Evolutionary conservation across 495 filamentous ascomycete genomes (phyloP), one percentile per base, ranked within the genome.

Genomic region (Xylona heveae): DNA sequence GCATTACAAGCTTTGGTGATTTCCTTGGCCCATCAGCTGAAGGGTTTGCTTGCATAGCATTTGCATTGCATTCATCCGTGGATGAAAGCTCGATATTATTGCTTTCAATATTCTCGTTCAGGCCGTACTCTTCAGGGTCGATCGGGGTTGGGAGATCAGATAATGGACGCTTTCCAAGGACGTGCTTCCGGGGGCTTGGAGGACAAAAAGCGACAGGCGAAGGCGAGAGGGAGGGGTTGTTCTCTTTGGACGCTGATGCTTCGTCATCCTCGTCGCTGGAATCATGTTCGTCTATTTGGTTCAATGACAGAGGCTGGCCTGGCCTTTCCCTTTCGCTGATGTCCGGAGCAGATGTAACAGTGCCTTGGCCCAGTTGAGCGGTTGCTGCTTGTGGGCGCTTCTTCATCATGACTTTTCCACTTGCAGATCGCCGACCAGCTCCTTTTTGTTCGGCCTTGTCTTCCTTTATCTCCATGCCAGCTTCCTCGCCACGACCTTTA

Each of bases 401-500:
- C 31, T 40, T 43, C 37, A 41, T 45, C 27, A 42, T 28, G 18
- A 43, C 17, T 12, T 17, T 31, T 24, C 32, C 14, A 34, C 20
- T 12, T 17, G 1, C 1, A 20, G 15, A 19, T 33, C 30, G 3
- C 19, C 14, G n/a, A 5, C 26, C n/a, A 28, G 19, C n/a, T 24
- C 18, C 6, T 13, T 14, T 38, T 6, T 36, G 25, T 33, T 37
- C 24, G 12, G 28, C 21, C 17, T 27, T 24, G 17, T 39, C 35
- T 21, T 34, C 39, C 22, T 10, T 18, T 22, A 47, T 28, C 0
- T 31, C 40, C 9, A 52, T 44, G 3, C 41, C 46, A 6, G 47
- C 39, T 16, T 68, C 66, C 38, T 75, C 71, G 9, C 73, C 73
- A 39, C 71, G 51, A 24, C 48, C 45, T 41, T 62, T 69, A 13